These are phyloP conservation scores for Russula foetens DNA, from an alignment of 768 basidiomycete species.

Conservation along the genomic window DNA sequence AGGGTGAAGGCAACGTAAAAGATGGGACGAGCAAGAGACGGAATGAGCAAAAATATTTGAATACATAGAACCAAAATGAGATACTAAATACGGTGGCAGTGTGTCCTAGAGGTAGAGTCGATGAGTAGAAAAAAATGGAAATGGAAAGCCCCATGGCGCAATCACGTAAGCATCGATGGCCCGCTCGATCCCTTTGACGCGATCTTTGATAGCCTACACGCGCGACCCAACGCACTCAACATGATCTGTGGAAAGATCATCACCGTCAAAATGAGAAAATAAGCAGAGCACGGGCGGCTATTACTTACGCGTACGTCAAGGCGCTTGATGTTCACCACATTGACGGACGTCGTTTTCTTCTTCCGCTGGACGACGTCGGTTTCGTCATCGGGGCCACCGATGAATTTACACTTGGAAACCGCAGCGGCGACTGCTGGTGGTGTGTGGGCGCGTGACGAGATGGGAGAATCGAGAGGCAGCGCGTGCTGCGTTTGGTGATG, in stretches of 20 bases:
- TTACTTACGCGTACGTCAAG: not conserved
- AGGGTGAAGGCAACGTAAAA: not conserved
- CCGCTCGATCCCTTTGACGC: not conserved
- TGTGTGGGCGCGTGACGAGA: not conserved
- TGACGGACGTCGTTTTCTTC: not conserved
- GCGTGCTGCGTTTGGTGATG: not conserved
- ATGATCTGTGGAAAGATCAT: not conserved
- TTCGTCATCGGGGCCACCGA: not conserved
- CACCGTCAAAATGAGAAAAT: not conserved
- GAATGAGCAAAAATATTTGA: not conserved
- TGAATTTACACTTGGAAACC: not conserved
- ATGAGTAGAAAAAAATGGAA: not conserved
- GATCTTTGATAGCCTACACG: not conserved
- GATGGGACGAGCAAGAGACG: not conserved
- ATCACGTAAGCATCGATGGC: not conserved
- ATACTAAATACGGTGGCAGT: not conserved
- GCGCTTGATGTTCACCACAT: not conserved
- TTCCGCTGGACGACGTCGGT: not conserved
- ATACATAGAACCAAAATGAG: not conserved
- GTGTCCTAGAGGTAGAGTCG: not conserved
- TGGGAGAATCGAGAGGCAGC: not conserved
- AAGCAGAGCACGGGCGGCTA: not conserved
- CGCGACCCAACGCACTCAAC: slow-evolving; percentile 4
- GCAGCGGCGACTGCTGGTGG: not conserved
- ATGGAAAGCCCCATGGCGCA: not conserved